Base-by-base conservation (phyloP, 2,329 filamentous ascomycete species). In the Grosmannia huntii region DNA sequence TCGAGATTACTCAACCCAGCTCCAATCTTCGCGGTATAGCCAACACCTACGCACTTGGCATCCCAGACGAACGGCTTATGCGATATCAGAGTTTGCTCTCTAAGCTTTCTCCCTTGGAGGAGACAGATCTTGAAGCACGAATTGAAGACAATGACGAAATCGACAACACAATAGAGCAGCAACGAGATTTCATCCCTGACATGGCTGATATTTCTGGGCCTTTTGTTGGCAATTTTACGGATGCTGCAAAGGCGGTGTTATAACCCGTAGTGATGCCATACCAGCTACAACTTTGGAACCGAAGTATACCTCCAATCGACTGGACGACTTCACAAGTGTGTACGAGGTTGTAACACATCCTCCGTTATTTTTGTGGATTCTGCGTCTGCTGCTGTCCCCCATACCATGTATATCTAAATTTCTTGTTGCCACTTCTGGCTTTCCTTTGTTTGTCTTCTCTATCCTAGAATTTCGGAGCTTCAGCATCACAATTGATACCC, bases 31-130 rank as follows among this genome's bases (percentile, higher is more conserved):
- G 63, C 65, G 70, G 62, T 60, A 67, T 60, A 60, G 68, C 64
- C 63, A 66, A 71, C 19, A 71, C 71, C 1, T 80, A 79, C 57
- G 71, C 71, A 28, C 76, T 78, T 63, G 74, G 78, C 56, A 77
- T 76, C 53, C 80, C 83, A 66, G 80, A 82, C 61, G 74, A 77
- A 52, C 76, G 78, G 59, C 68, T 81, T 27, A 73, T 78, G 55
- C 79, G 79, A 57, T 86, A 85, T 67, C 81, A 84, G 64, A 78
- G 79, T 63, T 76, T 86, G 53, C 75, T 85, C 19, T 79, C 81
- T 21, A 84, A 81, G 64, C 74, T 85, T 11, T 77, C 76, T 19
- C 68, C 72, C 38, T 68, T 73, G 19, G 75, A 81, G 57, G 71
- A 76, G 33, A 69, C 68, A 25, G 64, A 71, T 23, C 66, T 71